These are phyloP conservation scores for Iris macrosiphon DNA, from an alignment of 106 monocot genomes.

Conservation along the genomic window DNA sequence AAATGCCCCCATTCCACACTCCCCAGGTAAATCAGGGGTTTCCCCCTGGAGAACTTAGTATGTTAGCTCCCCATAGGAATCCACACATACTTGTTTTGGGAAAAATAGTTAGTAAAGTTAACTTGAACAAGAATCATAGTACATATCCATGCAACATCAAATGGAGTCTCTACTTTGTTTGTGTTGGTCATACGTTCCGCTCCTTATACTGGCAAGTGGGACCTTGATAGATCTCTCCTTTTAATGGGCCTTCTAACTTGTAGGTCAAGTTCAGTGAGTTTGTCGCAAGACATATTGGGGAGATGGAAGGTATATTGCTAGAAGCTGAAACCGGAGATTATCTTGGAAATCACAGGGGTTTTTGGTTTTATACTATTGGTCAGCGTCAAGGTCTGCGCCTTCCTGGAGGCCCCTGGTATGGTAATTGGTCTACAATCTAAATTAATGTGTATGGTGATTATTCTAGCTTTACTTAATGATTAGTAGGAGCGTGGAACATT, in stretches of 20 bases:
- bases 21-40: no score
- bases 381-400: constrained; percentile 96
- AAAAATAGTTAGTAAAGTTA: no score
- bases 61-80: no score
- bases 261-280: constrained; percentile 98
- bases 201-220: no score
- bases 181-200: no score
- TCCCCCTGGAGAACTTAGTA: no score
- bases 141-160: background rate
- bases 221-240: no score
- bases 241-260: constrained; percentile 10
- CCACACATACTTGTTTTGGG: no score
- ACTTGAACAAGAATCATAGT: no score
- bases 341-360: constrained; percentile 83
- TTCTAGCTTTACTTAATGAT: background rate
- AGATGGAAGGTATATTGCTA: constrained; percentile 74
- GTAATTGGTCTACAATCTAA: background rate
- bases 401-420: constrained; percentile 97
- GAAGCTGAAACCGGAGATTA: constrained; percentile 99
- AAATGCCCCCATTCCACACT: no score
- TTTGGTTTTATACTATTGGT: constrained; percentile 99
- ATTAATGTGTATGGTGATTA: background rate
- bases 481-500: background rate
- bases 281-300: constrained; percentile 92
- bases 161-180: background rate